Evolutionary conservation across 1,284 basidiomycete species (phyloP).

Genomic region (Phellopilus nigrolimitatus): DNA sequence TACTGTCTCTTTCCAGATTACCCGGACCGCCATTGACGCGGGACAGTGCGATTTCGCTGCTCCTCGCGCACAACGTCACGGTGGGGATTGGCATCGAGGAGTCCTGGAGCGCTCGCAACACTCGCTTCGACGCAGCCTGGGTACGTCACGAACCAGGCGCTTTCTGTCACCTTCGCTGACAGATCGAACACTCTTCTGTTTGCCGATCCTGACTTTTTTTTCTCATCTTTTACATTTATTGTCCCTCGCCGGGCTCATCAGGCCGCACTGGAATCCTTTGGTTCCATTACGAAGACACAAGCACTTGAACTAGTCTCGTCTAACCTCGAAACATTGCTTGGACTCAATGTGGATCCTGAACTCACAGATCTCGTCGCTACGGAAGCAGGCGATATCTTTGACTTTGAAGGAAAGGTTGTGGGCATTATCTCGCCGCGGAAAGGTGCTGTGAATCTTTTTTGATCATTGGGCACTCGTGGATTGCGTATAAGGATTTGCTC

Average conservation of each 20-base stretch:
- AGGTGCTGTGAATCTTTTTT: conserved; percentile 42
- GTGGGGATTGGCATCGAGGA: conserved; percentile 49
- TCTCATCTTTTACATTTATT: too few species aligned
- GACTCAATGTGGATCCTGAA: conserved; percentile 37
- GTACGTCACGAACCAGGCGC: conserved; percentile 26
- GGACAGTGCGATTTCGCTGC: conserved; percentile 41
- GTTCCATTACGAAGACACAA: conserved; percentile 42
- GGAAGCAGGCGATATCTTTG: conserved; percentile 53
- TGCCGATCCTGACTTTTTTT: background rate
- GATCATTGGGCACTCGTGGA: too few species aligned
- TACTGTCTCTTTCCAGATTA: too few species aligned
- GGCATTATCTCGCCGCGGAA: conserved; percentile 49
- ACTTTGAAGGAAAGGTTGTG: conserved; percentile 55
- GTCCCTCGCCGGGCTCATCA: conserved; percentile 9
- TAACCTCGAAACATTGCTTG: conserved; percentile 64
- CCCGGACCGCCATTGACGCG: conserved; percentile 51
- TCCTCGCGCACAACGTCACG: conserved; percentile 45
- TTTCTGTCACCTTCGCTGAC: background rate
- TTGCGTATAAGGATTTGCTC: too few species aligned
- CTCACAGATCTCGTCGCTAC: conserved; percentile 59
- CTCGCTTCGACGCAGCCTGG: conserved; percentile 54
- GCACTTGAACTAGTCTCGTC: conserved; percentile 56
- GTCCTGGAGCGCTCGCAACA: conserved; percentile 44
- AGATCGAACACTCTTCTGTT: background rate
- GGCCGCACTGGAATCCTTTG: conserved; percentile 37